These are phyloP conservation scores for Picea sitchensis DNA, from an alignment of 75 land plant species.

Conservation along the genomic window DNA sequence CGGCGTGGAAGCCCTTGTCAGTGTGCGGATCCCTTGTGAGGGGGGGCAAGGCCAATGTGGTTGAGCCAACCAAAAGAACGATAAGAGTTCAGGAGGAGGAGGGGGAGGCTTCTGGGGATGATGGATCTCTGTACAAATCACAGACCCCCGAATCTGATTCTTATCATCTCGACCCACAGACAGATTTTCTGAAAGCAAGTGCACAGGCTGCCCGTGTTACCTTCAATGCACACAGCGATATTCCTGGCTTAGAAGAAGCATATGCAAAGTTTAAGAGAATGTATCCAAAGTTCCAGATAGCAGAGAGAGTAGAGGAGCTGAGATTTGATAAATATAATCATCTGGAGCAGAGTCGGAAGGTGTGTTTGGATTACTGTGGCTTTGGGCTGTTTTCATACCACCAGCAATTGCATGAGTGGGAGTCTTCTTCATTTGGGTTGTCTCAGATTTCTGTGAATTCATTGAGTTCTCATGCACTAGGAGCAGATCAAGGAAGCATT, in stretches of 20 bases:
- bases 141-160: neutral
- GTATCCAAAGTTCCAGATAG: constrained; percentile 4
- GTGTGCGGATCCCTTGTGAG: neutral
- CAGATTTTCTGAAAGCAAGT: constrained; percentile 9
- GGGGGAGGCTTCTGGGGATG: neutral
- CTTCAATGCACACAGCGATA: neutral
- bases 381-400: constrained; percentile 72
- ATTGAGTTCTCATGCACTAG: constrained; percentile 52
- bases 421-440: constrained; percentile 46
- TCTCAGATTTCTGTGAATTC: constrained; percentile 58
- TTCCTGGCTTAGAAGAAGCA: constrained; percentile 7
- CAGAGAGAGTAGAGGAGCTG: constrained; percentile 6
- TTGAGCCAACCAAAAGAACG: neutral
- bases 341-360: constrained; percentile 20
- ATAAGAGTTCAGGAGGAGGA: neutral
- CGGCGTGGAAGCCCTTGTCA: constrained; percentile 5
- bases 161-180: constrained; percentile 7
- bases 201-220: neutral
- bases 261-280: neutral
- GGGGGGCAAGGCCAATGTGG: neutral
- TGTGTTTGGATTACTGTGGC: constrained; percentile 84
- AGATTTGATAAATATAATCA: neutral
- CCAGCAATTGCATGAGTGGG: constrained; percentile 29
- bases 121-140: neutral
- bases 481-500: constrained; percentile 26